Evolutionary conservation across 495 filamentous ascomycete species (phyloP), one percentile per base, ranked within the genome.

Genomic region (Penicillium ucsense): DNA sequence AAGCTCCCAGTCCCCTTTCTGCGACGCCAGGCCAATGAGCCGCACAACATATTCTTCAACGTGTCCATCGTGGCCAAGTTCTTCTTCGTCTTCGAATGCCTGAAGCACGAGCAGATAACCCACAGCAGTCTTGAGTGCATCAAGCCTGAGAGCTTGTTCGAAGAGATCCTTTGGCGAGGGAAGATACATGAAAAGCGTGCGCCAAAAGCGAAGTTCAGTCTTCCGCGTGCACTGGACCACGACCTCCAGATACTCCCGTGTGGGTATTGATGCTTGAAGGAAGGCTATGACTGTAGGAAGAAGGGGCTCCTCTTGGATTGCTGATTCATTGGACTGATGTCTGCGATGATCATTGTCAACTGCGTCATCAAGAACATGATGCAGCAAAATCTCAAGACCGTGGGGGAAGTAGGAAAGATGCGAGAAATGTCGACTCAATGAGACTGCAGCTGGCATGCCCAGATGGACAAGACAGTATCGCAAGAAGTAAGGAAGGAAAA

Each of bases 221-320:
- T 99, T 97, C 20, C 94, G 84, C 0, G 92, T 95, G 64, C 94
- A 99, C 69, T 95, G 91, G 1, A 99, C 89, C 4, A 99, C 82
- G 47, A 95, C 89, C 60, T 97, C 92, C 31, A 97, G 81, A 49
- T 95, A 97, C 8, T 66, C 63, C 8, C 56, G 60, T 42, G 87
- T 73, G 30, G 84, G 83, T 51, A 96, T 94, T 0, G 86, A 88
- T 1, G 89, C 89, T 45, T 75, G 70, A 3, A 99, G 77, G 50
- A 97, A 92, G 0, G 85, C 85, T 20, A 97, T 80, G 6, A 95
- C 88, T 28, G 78, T 82, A 2, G 94, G 92, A 4, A 99, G 75
- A 6, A 95, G 75, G 4, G 91, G 88, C 11, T 78, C 73, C 37
- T 59, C 61, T 37, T 61, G 63, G 43, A 39, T 42, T 3, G 48